These are phyloP conservation scores for Eremochloa ophiuroides DNA, from an alignment of 176 grass and related monocot species.

Conservation along the genomic window DNA sequence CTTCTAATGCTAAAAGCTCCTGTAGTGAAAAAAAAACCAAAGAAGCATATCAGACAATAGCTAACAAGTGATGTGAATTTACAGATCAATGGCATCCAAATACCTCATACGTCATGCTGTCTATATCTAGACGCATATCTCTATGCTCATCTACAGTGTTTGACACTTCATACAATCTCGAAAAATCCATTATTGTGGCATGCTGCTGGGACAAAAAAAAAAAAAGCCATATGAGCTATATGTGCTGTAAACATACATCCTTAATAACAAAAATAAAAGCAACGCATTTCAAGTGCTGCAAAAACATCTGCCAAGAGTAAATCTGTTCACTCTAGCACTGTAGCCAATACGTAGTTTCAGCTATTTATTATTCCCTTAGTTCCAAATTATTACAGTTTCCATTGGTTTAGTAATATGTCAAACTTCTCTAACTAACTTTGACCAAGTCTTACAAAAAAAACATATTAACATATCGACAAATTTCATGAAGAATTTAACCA, in stretches of 20 bases:
- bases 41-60: conserved; percentile 6
- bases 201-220: conserved; percentile 39
- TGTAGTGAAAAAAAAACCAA: conserved; percentile 22
- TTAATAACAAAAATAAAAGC: conserved; percentile 32
- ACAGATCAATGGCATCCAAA: not conserved
- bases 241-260: not conserved
- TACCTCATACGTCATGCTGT: conserved; percentile 78
- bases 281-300: not conserved
- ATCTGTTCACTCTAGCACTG: not conserved
- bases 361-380: not conserved
- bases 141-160: conserved; percentile 61
- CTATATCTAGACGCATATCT: conserved; percentile 74
- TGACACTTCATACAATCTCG: conserved; percentile 40
- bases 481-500: not conserved
- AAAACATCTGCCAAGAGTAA: not conserved
- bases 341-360: not conserved
- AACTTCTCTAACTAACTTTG: not conserved
- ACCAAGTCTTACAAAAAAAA: not conserved
- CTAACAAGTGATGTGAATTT: not conserved
- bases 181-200: conserved; percentile 43
- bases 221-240: conserved; percentile 23
- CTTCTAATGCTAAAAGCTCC: conserved; percentile 77
- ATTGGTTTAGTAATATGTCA: not conserved
- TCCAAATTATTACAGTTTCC: not conserved
- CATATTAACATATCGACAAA: not conserved